Conservation (phyloP, 345 rosid species). For the Pistacia integerrima region DNA sequence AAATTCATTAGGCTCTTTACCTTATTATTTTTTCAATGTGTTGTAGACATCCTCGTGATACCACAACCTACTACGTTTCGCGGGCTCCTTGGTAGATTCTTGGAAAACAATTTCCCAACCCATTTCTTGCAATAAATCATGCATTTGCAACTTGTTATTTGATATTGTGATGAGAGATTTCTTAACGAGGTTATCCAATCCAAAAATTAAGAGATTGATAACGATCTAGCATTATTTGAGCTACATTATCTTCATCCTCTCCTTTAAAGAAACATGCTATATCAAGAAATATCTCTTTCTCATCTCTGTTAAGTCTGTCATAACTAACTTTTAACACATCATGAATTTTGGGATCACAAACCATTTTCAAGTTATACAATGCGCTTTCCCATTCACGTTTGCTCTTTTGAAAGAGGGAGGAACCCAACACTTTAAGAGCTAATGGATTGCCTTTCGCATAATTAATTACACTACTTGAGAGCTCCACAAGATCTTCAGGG, state of each 20-base stretch:
- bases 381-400: not conserved
- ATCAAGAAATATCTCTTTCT: conserved; percentile 42
- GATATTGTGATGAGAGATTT: conserved; percentile 35
- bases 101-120: conserved; percentile 9
- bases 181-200: conserved; percentile 16
- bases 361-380: not conserved
- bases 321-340: conserved; percentile 13
- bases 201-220: not conserved
- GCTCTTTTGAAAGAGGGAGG: not conserved
- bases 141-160: conserved; percentile 25
- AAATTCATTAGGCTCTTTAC: not conserved
- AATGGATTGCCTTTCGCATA: conserved; percentile 12
- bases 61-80: conserved; percentile 13
- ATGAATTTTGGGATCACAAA: not conserved
- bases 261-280: conserved; percentile 48
- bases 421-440: conserved; percentile 16
- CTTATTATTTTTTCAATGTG: not conserved
- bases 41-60: conserved; percentile 3
- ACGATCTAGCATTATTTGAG: conserved; percentile 13
- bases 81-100: conserved; percentile 10
- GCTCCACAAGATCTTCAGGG: not conserved
- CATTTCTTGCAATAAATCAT: conserved; percentile 43
- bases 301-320: not conserved
- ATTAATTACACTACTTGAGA: not conserved
- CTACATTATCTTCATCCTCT: conserved; percentile 6